Percentiles rank a stretch among this genome's conserved stretches.
Evolutionary conservation across 768 basidiomycete species (phyloP).

Genomic region (Rubroboletus satanas): DNA sequence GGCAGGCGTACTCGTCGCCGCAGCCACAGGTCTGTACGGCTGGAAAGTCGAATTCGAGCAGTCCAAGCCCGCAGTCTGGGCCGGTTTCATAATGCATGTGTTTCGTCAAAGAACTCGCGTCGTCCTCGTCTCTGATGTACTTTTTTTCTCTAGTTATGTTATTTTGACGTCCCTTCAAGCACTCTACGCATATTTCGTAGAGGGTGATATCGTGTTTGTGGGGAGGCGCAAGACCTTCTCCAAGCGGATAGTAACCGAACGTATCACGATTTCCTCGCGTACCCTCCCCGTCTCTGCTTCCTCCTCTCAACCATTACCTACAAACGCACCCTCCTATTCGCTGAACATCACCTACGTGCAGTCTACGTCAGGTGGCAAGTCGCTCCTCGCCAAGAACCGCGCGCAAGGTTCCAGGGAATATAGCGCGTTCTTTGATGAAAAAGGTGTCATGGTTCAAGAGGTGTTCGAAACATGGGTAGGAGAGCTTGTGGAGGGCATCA

Average conservation of each 20-base stretch:
- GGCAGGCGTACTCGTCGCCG: slow-evolving; percentile 78
- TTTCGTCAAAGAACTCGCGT: slow-evolving; percentile 5
- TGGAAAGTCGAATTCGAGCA: slow-evolving; percentile 87
- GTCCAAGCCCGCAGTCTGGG: slow-evolving; percentile 75
- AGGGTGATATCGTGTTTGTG: slow-evolving; percentile 79
- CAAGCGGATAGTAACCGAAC: slow-evolving; percentile 90
- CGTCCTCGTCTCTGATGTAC: slow-evolving; percentile 2
- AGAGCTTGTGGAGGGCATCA: slow-evolving; percentile 63
- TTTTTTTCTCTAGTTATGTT: slow-evolving; percentile 54
- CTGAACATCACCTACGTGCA: slow-evolving; percentile 69
- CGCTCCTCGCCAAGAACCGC: slow-evolving; percentile 69
- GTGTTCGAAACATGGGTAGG: slow-evolving; percentile 78
- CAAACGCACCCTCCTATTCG: slow-evolving; percentile 61
- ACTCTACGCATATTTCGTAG: slow-evolving; percentile 82
- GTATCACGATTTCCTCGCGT: slow-evolving; percentile 71
- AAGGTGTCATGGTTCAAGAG: slow-evolving; percentile 74
- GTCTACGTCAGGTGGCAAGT: slow-evolving; percentile 83
- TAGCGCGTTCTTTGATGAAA: slow-evolving; percentile 76
- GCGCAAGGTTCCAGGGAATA: slow-evolving; percentile 54
- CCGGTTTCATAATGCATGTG: slow-evolving; percentile 73
- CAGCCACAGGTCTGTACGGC: slow-evolving; percentile 78
- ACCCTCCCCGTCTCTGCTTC: slow-evolving; percentile 46
- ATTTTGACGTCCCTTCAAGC: slow-evolving; percentile 68
- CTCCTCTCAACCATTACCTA: slow-evolving; percentile 22
- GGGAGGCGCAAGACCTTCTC: slow-evolving; percentile 89